phyloP scores from a whole-genome alignment of 2,329 filamentous ascomycete species.

The Sordariomycetes sp. region DNA sequence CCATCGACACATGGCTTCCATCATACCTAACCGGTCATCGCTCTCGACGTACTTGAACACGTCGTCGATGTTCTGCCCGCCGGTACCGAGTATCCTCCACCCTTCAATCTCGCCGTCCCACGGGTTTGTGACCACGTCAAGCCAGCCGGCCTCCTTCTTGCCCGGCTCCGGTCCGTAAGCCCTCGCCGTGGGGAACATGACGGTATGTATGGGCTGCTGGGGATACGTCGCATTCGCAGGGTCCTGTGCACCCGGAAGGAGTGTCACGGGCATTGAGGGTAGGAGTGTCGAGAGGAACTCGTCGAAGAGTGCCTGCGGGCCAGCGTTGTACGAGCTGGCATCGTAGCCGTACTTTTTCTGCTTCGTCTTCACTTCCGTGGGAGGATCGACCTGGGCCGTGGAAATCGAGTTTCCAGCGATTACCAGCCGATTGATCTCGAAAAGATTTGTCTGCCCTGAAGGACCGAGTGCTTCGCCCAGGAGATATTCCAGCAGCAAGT shows the following conservation, averaged over 20 bases:
- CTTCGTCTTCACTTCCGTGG: slow-evolving; percentile 34
- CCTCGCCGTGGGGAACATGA: slow-evolving; percentile 75
- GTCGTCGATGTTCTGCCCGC: slow-evolving; percentile 90
- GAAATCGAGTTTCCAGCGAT: slow-evolving; percentile 91
- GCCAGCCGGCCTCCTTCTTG: slow-evolving; percentile 50
- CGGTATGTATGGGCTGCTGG: slow-evolving; percentile 86
- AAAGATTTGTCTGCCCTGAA: slow-evolving; percentile 46
- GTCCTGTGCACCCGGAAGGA: slow-evolving; percentile 77
- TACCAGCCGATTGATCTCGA: slow-evolving; percentile 72
- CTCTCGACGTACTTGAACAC: slow-evolving; percentile 83
- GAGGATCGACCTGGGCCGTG: slow-evolving; percentile 34
- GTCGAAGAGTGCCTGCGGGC: slow-evolving; percentile 78
- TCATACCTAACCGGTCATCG: slow-evolving; percentile 72
- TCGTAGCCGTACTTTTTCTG: slow-evolving; percentile 93
- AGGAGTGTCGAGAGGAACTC: slow-evolving; percentile 72
- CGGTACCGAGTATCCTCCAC: slow-evolving; percentile 77
- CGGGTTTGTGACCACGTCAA: slow-evolving; percentile 86
- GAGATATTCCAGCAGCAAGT: slow-evolving; percentile 77
- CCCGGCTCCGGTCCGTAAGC: slow-evolving; percentile 50
- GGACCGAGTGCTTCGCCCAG: slow-evolving; percentile 68
- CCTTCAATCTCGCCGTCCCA: slow-evolving; percentile 88
- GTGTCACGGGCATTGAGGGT: slow-evolving; percentile 77
- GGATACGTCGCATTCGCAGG: slow-evolving; percentile 85
- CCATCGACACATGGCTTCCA: slow-evolving; percentile 94
- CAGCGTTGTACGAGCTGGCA: slow-evolving; percentile 74